Conservation (phyloP, 257 asterid species). For the Asclepias syriaca region DNA sequence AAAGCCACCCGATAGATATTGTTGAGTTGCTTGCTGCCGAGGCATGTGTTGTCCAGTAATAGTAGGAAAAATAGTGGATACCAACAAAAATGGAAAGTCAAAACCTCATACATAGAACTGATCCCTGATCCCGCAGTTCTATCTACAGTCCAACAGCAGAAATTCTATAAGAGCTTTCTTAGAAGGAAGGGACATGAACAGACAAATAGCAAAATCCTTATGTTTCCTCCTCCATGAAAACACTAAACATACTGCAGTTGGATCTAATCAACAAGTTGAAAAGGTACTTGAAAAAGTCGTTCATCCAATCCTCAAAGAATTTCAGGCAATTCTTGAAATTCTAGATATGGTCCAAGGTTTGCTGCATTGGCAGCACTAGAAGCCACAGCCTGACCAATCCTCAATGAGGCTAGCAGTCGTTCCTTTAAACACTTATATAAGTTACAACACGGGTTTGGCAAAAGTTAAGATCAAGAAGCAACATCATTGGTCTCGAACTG, state of each 20-base stretch:
- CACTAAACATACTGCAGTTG: slow-evolving; percentile 82
- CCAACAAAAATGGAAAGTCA: too few relatives aligned
- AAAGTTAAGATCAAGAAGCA: slow-evolving; percentile 71
- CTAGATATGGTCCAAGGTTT: slow-evolving; percentile 54
- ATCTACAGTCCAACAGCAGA: too few relatives aligned
- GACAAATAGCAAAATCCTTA: too few relatives aligned
- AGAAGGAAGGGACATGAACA: too few relatives aligned
- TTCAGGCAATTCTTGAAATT: slow-evolving; percentile 71
- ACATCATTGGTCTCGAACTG: slow-evolving; percentile 61
- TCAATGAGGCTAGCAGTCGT: slow-evolving; percentile 55
- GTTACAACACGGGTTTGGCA: slow-evolving; percentile 59
- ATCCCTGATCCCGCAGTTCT: too few relatives aligned
- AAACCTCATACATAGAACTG: too few relatives aligned
- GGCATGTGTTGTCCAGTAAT: too few relatives aligned
- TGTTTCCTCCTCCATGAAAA: slow-evolving; percentile 63
- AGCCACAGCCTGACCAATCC: slow-evolving; percentile 18
- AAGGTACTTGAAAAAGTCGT: slow-evolving; percentile 69
- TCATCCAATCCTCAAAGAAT: slow-evolving; percentile 96
- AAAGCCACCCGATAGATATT: too few relatives aligned
- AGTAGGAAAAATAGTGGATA: too few relatives aligned
- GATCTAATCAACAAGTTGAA: slow-evolving; percentile 71
- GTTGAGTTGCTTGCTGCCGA: too few relatives aligned
- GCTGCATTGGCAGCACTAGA: slow-evolving; percentile 40
- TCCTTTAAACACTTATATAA: slow-evolving; percentile 33
- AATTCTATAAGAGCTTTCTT: too few relatives aligned